Conservation (phyloP, 2,329 filamentous ascomycete genomes). For the Cephalotrichum gorgonifer region DNA sequence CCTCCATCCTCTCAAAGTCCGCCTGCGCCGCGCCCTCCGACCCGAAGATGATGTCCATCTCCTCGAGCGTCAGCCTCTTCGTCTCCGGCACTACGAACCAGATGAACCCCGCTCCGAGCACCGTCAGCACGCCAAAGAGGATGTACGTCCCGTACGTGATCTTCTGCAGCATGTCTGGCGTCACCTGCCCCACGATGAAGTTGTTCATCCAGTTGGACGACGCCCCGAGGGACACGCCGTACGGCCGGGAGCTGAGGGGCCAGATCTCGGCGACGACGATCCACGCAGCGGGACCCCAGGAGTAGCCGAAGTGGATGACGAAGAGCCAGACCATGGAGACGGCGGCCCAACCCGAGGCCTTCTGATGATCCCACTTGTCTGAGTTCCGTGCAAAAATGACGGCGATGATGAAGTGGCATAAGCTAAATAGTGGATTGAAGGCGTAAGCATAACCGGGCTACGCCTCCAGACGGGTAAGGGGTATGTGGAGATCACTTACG, state of each 20-base stretch:
- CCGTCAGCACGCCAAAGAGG: constrained; percentile 56
- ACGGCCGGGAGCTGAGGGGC: constrained; percentile 59
- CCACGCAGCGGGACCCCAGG: constrained; percentile 67
- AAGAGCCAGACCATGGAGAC: constrained; percentile 63
- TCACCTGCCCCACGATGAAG: constrained; percentile 58
- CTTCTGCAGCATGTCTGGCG: constrained; percentile 52
- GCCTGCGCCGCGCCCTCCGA: constrained; percentile 44
- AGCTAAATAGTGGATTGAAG: constrained; percentile 1
- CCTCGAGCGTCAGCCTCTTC: constrained; percentile 52
- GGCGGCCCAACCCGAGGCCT: constrained; percentile 59
- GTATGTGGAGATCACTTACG: constrained; percentile 10
- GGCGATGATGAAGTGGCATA: constrained; percentile 62
- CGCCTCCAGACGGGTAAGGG: background rate
- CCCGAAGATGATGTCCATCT: constrained; percentile 35
- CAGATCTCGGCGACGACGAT: constrained; percentile 63
- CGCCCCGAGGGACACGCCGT: constrained; percentile 60
- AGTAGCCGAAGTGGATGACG: constrained; percentile 64
- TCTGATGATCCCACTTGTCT: constrained; percentile 45
- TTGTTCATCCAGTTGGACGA: constrained; percentile 57
- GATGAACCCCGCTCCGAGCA: constrained; percentile 49
- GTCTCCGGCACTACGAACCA: constrained; percentile 58
- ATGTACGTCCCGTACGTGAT: constrained; percentile 66
- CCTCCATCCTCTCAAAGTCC: constrained; percentile 61
- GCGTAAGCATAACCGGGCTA: background rate
- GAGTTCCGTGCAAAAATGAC: constrained; percentile 55